Percentiles rank a stretch among this genome's conserved stretches.
Conservation (phyloP, 306 rosid genomes). For the Notholithocarpus densiflorus region DNA sequence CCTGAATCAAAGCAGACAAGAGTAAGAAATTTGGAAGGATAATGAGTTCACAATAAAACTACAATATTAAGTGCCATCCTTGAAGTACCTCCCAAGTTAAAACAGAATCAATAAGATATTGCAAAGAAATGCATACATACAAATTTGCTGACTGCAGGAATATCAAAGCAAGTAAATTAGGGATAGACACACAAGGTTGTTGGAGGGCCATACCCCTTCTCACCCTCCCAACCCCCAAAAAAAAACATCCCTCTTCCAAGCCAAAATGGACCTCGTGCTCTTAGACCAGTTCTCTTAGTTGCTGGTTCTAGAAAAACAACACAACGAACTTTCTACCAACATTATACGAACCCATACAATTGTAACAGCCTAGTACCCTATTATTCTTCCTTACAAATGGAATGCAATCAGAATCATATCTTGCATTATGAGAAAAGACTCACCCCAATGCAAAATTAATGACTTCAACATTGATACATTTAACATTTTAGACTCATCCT, state of each 20-base stretch:
- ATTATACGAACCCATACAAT: too few species aligned
- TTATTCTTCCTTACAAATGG: too few species aligned
- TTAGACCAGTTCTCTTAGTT: too few species aligned
- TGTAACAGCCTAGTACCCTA: too few species aligned
- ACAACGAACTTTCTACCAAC: too few species aligned
- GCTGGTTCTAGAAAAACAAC: too few species aligned
- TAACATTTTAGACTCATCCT: too few species aligned
- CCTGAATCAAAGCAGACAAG: constrained; percentile 34
- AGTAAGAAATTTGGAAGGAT: constrained; percentile 5
- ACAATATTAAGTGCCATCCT: background rate
- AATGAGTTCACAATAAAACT: constrained; percentile 10
- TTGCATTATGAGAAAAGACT: too few species aligned
- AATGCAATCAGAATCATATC: too few species aligned
- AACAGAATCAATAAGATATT: constrained; percentile 13
- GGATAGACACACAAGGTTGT: background rate
- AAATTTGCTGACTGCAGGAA: constrained; percentile 5
- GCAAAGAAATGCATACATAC: constrained; percentile 5
- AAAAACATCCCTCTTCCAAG: background rate
- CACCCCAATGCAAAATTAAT: too few species aligned
- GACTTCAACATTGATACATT: too few species aligned
- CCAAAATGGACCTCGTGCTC: background rate
- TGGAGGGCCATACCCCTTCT: background rate
- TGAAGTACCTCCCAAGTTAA: background rate
- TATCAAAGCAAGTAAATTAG: background rate
- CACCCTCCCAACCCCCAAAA: too few species aligned